These are phyloP conservation scores for Pelargonium citronellum DNA, from an alignment of 441 rosid species.

Conservation along the genomic window DNA sequence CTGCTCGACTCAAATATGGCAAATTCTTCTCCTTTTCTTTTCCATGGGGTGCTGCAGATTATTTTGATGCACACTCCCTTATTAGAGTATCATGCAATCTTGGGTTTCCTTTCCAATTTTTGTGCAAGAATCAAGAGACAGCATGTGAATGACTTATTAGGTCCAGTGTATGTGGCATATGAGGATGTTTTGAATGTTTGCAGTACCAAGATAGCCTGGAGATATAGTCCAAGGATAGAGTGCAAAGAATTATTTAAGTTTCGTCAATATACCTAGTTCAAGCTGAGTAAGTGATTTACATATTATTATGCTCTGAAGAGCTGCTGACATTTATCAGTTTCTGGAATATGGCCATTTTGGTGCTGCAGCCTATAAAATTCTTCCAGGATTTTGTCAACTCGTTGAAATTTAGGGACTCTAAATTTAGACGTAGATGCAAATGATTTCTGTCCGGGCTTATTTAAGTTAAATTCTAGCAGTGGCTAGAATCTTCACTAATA, in stretches of 20 bases:
- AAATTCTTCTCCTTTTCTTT: not conserved
- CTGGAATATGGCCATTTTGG: not conserved
- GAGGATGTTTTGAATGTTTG: constrained; percentile 6
- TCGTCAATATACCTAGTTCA: not conserved
- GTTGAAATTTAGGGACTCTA: not conserved
- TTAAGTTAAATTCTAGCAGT: not conserved
- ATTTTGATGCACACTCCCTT: not conserved
- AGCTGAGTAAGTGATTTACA: not conserved
- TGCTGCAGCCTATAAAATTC: not conserved
- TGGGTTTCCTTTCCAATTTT: not conserved
- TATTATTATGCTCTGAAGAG: not conserved
- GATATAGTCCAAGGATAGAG: not conserved
- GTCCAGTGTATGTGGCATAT: not conserved
- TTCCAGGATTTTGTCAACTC: not conserved
- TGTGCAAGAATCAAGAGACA: not conserved
- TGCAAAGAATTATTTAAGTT: not conserved
- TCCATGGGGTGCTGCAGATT: not conserved
- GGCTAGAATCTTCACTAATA: not conserved
- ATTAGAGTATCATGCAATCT: not conserved
- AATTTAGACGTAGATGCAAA: not conserved
- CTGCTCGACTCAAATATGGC: not conserved
- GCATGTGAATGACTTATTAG: not conserved
- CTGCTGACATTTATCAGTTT: not conserved
- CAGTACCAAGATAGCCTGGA: constrained; percentile 5
- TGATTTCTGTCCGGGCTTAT: not conserved